phyloP scores from a whole-genome alignment of 768 basidiomycete species.

The Cyclocybe cylindracea region DNA sequence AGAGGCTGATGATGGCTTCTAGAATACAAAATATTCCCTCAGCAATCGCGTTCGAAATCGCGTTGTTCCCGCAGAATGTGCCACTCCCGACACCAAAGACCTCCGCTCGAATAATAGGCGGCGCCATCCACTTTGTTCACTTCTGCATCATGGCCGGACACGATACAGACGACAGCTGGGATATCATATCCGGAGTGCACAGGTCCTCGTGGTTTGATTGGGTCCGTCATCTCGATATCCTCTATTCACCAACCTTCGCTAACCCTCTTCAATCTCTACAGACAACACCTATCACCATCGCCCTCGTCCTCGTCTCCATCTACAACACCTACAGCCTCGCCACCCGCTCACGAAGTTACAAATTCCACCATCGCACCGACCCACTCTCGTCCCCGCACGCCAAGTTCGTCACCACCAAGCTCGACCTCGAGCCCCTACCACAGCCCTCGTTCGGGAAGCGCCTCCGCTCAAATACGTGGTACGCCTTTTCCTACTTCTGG shows the following conservation, averaged over 20 bases:
- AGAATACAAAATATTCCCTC: conserved; percentile 73
- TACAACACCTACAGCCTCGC: conserved; percentile 69
- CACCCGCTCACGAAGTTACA: conserved; percentile 69
- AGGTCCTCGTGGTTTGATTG: conserved; percentile 77
- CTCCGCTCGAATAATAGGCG: conserved; percentile 67
- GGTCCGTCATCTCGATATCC: conserved; percentile 43
- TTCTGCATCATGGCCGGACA: conserved; percentile 59
- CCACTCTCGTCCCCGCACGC: conserved; percentile 73
- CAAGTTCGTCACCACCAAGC: conserved; percentile 59
- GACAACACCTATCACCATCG: conserved; percentile 65
- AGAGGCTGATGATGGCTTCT: conserved; percentile 7
- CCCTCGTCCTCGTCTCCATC: conserved; percentile 55
- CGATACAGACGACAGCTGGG: conserved; percentile 77
- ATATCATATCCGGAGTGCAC: conserved; percentile 72
- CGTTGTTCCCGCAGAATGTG: conserved; percentile 79
- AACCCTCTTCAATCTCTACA: conserved; percentile 24
- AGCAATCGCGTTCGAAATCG: conserved; percentile 73
- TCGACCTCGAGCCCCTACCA: conserved; percentile 44
- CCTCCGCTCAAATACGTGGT: conserved; percentile 48
- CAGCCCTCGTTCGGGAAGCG: conserved; percentile 48
- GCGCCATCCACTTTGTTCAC: conserved; percentile 65
- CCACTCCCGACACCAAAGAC: conserved; percentile 70
- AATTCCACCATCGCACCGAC: conserved; percentile 61
- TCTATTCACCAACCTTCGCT: conserved; percentile 9
- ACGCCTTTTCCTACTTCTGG: conserved; percentile 54